Conservation (phyloP, 1,284 basidiomycete species). For the Moniliella sp. region DNA sequence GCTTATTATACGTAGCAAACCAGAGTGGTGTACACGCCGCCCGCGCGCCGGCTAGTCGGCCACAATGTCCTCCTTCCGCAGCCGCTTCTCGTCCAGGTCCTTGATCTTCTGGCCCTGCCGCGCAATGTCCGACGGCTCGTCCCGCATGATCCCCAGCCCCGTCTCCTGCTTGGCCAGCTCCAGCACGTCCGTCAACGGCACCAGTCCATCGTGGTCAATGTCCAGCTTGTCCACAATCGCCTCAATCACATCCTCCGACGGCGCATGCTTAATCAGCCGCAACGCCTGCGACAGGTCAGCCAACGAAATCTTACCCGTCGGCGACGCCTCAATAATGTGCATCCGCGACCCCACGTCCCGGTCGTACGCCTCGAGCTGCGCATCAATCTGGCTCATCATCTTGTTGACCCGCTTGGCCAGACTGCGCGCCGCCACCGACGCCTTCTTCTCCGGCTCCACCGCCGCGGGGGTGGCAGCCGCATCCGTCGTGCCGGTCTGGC, state of each 20-base stretch:
- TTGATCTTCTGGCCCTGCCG: conserved; percentile 11
- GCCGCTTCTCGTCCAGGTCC: conserved; percentile 1
- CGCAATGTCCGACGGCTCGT: conserved; percentile 19
- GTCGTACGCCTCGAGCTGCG: conserved; percentile 78
- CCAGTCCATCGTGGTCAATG: conserved; percentile 81
- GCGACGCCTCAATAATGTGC: conserved; percentile 78
- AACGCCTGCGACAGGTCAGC: conserved; percentile 73
- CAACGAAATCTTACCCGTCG: conserved; percentile 73
- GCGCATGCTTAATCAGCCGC: conserved; percentile 71
- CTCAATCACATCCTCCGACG: conserved; percentile 70
- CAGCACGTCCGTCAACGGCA: conserved; percentile 38
- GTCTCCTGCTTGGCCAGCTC: conserved; percentile 33
- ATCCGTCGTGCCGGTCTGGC: not conserved
- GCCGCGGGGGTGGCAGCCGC: conserved; percentile 2
- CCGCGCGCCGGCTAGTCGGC: too few relatives aligned
- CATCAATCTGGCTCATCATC: conserved; percentile 89
- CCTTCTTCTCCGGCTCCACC: conserved; percentile 2
- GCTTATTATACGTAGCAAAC: too few relatives aligned
- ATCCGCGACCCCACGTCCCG: conserved; percentile 54
- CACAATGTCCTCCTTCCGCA: conserved; percentile 2
- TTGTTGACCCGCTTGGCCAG: conserved; percentile 78
- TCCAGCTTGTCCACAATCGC: conserved; percentile 79
- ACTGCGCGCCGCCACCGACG: conserved; percentile 39
- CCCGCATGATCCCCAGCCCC: conserved; percentile 28
- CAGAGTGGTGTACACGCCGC: too few relatives aligned